Conservation (phyloP, 73 alveolate species). For the Blepharisma stoltei region DNA sequence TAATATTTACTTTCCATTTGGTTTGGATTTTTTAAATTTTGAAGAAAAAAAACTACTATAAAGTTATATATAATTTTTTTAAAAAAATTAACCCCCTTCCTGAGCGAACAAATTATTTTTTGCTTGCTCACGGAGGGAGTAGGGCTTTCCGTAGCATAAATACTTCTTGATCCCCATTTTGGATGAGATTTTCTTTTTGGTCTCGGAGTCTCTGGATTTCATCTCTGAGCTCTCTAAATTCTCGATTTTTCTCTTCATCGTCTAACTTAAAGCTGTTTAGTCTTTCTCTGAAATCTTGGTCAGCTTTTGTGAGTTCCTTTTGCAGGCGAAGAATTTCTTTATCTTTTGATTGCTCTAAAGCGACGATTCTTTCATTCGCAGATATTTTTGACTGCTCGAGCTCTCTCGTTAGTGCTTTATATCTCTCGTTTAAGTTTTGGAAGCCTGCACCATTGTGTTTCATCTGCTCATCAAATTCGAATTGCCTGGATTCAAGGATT, state of each 20-base stretch:
- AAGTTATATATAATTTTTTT: too few species aligned
- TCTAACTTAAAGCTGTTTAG: neutral
- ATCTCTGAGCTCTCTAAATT: neutral
- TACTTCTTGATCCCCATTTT: slow-evolving; percentile 5
- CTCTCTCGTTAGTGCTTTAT: neutral
- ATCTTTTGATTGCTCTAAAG: neutral
- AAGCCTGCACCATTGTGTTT: neutral
- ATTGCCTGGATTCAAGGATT: neutral
- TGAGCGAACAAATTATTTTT: too few species aligned
- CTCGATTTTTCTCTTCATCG: neutral
- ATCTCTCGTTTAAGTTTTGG: slow-evolving; percentile 14
- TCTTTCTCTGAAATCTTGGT: neutral
- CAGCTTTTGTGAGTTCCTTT: neutral
- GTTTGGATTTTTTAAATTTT: too few species aligned
- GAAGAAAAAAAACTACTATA: too few species aligned
- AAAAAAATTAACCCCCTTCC: too few species aligned
- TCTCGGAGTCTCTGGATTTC: neutral
- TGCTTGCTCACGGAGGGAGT: too few species aligned
- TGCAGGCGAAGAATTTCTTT: neutral
- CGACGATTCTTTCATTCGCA: too few species aligned
- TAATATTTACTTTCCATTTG: too few species aligned
- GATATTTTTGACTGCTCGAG: too few species aligned
- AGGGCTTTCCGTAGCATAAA: neutral
- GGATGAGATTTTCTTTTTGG: neutral
- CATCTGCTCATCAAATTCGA: neutral